Conservation (phyloP, 495 filamentous ascomycete species). For the Neurospora terricola region DNA sequence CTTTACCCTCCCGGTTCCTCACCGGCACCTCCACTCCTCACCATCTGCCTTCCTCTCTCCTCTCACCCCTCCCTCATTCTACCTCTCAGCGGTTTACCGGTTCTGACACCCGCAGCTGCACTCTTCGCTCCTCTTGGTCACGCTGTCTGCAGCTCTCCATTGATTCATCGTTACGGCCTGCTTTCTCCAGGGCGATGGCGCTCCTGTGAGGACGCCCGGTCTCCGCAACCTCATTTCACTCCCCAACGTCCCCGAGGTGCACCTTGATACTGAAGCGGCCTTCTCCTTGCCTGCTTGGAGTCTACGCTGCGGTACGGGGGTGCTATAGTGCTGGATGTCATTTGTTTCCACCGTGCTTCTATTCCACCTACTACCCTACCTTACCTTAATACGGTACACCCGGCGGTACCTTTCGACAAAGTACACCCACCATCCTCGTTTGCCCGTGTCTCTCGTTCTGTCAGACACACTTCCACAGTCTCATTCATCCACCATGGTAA, state of each 20-base stretch:
- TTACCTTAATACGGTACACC: conserved; percentile 14
- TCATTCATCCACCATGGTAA: conserved; percentile 33
- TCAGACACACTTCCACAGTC: not conserved
- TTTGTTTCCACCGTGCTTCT: conserved; percentile 6
- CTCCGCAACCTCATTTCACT: conserved; percentile 19
- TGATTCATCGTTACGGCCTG: conserved; percentile 6
- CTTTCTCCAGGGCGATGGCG: conserved; percentile 18
- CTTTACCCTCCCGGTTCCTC: conserved; percentile 5
- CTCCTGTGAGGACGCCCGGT: conserved; percentile 24
- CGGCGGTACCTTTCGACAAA: conserved; percentile 13
- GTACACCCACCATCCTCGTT: conserved; percentile 15
- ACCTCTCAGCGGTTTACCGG: conserved; percentile 15
- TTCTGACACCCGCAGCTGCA: conserved; percentile 17
- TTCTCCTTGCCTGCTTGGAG: conserved; percentile 7
- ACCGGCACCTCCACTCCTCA: conserved; percentile 5
- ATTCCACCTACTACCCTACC: conserved; percentile 4
- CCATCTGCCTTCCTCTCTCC: conserved; percentile 1
- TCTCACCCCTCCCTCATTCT: conserved; percentile 9
- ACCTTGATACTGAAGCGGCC: conserved; percentile 10
- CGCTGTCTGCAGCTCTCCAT: conserved; percentile 16
- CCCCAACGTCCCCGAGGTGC: conserved; percentile 22
- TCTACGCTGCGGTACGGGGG: conserved; percentile 3
- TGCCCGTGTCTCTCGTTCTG: conserved; percentile 19
- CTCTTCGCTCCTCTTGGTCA: conserved; percentile 27
- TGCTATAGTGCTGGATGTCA: conserved; percentile 3